Evolutionary conservation across 352 stramenopile genomes (phyloP).

Genomic region (Globisporangium okanoganense): DNA sequence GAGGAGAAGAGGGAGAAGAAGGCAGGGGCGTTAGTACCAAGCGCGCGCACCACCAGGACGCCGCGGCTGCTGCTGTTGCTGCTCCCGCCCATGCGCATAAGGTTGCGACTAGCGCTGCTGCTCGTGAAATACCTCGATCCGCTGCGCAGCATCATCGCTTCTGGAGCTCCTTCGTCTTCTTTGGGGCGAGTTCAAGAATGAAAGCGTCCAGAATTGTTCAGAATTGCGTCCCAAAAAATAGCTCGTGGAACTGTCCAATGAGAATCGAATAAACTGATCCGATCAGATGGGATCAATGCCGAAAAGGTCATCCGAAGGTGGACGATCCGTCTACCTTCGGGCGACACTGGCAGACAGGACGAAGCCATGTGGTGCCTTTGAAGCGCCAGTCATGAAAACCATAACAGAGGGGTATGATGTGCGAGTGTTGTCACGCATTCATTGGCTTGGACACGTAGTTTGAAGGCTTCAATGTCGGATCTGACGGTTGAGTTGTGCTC

Average conservation of each 20-base stretch:
- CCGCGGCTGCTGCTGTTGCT: constrained; percentile 11
- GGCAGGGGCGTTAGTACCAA: constrained; percentile 26
- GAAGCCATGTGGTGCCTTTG: background rate
- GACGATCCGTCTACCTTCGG: background rate
- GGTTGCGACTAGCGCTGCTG: constrained; percentile 5
- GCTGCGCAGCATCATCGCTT: background rate
- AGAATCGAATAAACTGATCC: background rate
- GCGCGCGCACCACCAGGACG: constrained; percentile 8
- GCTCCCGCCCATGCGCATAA: background rate
- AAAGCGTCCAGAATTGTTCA: background rate
- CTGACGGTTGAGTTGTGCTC: no score
- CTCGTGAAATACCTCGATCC: constrained; percentile 46
- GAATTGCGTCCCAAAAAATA: background rate
- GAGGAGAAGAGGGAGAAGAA: constrained; percentile 20
- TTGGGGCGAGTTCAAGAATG: constrained; percentile 5
- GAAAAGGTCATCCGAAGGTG: no score
- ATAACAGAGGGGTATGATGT: no score
- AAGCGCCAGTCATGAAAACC: no score
- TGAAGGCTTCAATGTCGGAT: background rate
- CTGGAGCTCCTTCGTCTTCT: background rate
- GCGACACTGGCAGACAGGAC: background rate
- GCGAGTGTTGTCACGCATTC: background rate
- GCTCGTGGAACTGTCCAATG: constrained; percentile 14
- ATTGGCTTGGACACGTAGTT: background rate
- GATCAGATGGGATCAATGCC: background rate